Evolutionary conservation across 495 filamentous ascomycete genomes (phyloP), one percentile per base, ranked within the genome.

Genomic region (Venustampulla echinocandica): DNA sequence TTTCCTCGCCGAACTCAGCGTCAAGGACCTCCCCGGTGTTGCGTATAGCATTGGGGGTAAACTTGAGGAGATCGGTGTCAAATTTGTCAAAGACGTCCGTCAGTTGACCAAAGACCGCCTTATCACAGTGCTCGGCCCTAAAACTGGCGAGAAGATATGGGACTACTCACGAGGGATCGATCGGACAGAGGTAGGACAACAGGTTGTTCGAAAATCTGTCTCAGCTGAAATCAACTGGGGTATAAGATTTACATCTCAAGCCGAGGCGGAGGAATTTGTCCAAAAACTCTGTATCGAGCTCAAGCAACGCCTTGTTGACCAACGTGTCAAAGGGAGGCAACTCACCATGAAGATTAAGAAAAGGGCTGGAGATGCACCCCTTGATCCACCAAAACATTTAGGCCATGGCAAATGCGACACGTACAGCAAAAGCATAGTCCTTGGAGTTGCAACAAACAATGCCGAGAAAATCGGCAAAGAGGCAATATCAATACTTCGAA

Each of bases 151-250:
- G 46, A 95, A 85, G 62, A 72, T 98, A 5, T 95, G 80, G 76
- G 85, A 95, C 43, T 95, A 93, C 57, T 75, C 90, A 21, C 79
- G 89, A 11, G 92, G 92, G 1, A 87, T 97, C 43, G 93, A 98
- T 62, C 70, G 74, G 34, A 70, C 79, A 0, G 90, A 94, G 62
- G 87, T 97, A 21, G 92, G 92, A 24, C 84, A 88, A 36, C 82
- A 89, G 59, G 68, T 68, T 6, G 66, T 72, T 11, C 77, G 92
- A 25, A 95, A 96, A 59, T 95, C 90, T 0, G 85, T 97, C 10
- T 95, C 90, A 1, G 90, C 90, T 0, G 90, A 97, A 50, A 87
- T 98, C 47, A 98, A 95, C 56, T 98, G 93, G 93, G 92, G 92
- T 2, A 92, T 98, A 42, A 80, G 92, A 22, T 98, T 98, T 55